Evolutionary conservation across 768 basidiomycete genomes (phyloP), one percentile per base, ranked within the genome.

Genomic region (Infundibulicybe gibba): DNA sequence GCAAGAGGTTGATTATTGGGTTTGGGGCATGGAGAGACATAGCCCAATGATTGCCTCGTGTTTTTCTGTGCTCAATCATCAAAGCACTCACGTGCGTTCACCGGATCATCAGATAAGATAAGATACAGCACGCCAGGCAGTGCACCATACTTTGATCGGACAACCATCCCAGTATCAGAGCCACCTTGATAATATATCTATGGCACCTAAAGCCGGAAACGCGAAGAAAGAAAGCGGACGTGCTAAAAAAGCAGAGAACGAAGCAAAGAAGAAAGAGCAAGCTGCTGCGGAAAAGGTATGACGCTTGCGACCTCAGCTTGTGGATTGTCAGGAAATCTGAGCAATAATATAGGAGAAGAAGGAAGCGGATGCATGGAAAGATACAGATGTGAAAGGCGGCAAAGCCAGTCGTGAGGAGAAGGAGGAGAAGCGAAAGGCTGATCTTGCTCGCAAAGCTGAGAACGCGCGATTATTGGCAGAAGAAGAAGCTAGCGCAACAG

Each of bases 181-280:
- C 25, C 25, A 4, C 25, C 8, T 4, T 25, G 8, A 25, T 38
- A n/a, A 38, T 19, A n/a, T n/a, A 19, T 61, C 43, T 20, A 94
- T 94, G 94, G 67, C 94, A 41, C 93, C 94, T 1, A 91, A 90
- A 65, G 88, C 85, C 51, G 81, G 77, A 55, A 95, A 93, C 73
- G 74, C 90, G 48, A 97, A 95, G 83, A 95, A 95, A 64, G 94
- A 95, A 65, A 68, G 81, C 37, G 93, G 94, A 3, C 68, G 88
- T 45, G 87, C 93, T 1, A 94, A 91, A 69, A 97, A 97, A 64
- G 90, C 90, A 19, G 89, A 94, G 61, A 94, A 92, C 61, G 90
- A 91, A 61, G 73, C 79, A 8, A 90, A 86, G 74, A 94, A 93
- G 66, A 76, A 79, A 51, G 80, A 76, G 5, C 74, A 71, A 3